Evolutionary conservation across 139 green algal genomes (phyloP).

Genomic region (Tetratostichococcus sp.): DNA sequence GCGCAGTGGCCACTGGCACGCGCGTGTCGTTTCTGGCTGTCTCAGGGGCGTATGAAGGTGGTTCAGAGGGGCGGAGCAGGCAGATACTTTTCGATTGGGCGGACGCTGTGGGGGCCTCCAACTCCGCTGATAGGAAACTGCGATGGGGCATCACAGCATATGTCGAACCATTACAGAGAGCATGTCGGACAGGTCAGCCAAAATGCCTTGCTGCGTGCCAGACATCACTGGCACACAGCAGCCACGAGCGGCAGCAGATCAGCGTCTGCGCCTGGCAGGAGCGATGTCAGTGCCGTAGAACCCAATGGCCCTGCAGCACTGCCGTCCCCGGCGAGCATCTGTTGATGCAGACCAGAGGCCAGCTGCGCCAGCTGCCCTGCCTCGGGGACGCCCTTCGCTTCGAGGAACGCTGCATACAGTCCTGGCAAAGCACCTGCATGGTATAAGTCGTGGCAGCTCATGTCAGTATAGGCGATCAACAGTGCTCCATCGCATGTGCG

Average conservation of each 20-base stretch:
- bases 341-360: background rate
- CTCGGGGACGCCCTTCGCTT: background rate
- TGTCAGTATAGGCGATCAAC: background rate
- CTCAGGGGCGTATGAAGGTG: no score
- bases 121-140: no score
- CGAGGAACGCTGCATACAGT: conserved; percentile 25
- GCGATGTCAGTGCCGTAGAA: background rate
- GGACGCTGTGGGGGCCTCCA: no score
- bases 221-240: background rate
- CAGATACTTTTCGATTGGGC: no score
- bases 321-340: background rate
- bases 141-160: no score
- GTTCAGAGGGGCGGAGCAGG: no score
- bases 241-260: background rate
- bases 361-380: background rate
- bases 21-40: no score
- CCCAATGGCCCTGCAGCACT: background rate
- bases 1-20: no score
- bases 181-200: no score
- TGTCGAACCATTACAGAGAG: no score
- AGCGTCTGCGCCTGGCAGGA: background rate
- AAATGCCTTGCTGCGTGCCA: no score
- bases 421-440: conserved; percentile 1
- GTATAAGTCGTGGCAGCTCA: background rate
- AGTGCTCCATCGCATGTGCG: background rate